phyloP scores from a whole-genome alignment of 2,329 filamentous ascomycete genomes.

The Colletotrichum sansevieriae region DNA sequence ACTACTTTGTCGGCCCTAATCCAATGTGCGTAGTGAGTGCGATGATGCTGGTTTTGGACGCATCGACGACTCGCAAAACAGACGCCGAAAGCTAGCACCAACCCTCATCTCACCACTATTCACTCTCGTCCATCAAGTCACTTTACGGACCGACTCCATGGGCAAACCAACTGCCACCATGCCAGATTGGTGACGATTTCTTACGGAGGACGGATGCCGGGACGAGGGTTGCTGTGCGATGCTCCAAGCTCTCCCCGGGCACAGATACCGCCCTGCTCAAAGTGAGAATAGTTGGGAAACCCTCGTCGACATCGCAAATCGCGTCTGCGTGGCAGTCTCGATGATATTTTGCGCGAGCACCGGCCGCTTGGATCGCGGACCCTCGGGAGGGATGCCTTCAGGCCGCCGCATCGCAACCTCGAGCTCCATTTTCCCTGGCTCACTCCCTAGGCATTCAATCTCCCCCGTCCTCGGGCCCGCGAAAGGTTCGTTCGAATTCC shows the following conservation, averaged over 20 bases:
- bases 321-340: background rate
- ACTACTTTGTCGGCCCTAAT: background rate
- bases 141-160: conserved; percentile 10
- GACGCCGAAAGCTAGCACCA: background rate
- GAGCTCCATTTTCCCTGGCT: background rate
- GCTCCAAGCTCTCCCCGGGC: conserved; percentile 10
- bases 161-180: background rate
- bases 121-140: background rate
- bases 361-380: conserved; percentile 1
- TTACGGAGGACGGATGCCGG: background rate
- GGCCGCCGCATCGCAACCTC: conserved; percentile 2
- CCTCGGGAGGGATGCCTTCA: conserved; percentile 2
- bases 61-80: conserved; percentile 8
- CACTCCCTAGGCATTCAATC: background rate
- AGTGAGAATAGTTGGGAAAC: background rate
- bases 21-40: background rate
- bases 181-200: background rate
- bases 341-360: background rate
- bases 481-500: conserved; percentile 27
- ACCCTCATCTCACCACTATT: no score
- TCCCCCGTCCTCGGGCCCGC: background rate
- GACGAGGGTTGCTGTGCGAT: conserved; percentile 8
- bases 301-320: conserved; percentile 1
- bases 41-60: conserved; percentile 1
- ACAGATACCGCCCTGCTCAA: conserved; percentile 4